Evolutionary conservation across 805 yeast genomes (phyloP), one percentile per base, ranked within the genome.

Genomic region (Lachancea fermentati): DNA sequence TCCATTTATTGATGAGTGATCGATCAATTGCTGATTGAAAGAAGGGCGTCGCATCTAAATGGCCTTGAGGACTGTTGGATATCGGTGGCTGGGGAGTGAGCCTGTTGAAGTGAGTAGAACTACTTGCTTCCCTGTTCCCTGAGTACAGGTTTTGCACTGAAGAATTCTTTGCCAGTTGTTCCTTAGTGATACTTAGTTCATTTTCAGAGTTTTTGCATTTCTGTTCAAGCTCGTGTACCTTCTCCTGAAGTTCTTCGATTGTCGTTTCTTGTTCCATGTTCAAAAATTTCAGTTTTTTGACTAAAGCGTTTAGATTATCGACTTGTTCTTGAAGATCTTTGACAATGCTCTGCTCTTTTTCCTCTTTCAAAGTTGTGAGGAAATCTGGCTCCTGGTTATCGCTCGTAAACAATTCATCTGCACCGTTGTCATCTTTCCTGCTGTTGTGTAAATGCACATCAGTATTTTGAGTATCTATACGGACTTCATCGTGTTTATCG

Each of bases 1-100:
- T 79, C 94, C 94, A 89, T 48, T 76, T 78, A 55, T 71, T 68
- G 48, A 89, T 62, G 50, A 77, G 79, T 9, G 72, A 72, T 5
- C 77, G 73, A 45, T 75, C 76, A 40, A 30, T 62, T 8, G 32
- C 16, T 40, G 49, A 39, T 37, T 37, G 2, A 28, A 45, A 12
- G 41, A 42, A 31, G 38, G 52, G 17, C 46, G 48, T 13, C 43
- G 48, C 8, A 13, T n/a, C 8, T 29, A 7, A 7, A 6, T 11
- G 26, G 11, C 9, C 11, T 7, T 7, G 26, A 11, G 11, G 26
- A 7, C 7, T 22, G 7, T 11, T 11, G 7, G 26, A 22, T 7
- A 12, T 13, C n/a, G 14, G 8, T 14, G 32, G 8, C 8, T 29
- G 32, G 6, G 32, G n/a, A 7, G 32, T n/a, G 15, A 31, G 15